A percentile compares a stretch with the other conserved stretches of the same genome.
Conservation (phyloP, 805 yeast species). For the Yamadazyma tumulicola region DNA sequence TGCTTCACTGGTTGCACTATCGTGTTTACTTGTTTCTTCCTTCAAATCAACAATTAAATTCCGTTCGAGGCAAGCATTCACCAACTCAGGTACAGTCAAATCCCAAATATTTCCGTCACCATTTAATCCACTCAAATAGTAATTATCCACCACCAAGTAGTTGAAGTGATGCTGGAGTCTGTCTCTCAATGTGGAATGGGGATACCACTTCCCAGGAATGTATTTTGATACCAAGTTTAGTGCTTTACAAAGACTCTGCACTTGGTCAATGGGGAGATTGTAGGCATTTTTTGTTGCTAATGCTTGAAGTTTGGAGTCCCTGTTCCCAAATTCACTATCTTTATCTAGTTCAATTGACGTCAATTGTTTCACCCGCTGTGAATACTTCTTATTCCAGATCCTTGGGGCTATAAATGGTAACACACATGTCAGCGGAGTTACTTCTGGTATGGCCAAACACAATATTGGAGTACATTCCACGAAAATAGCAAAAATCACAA, state of each 20-base stretch:
- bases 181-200: constrained; percentile 33
- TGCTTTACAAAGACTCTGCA: constrained; percentile 31
- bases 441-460: constrained; percentile 51
- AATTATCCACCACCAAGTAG: constrained; percentile 52
- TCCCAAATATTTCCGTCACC: constrained; percentile 42
- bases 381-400: constrained; percentile 23
- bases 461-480: constrained; percentile 54
- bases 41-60: constrained; percentile 39
- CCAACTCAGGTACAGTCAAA: constrained; percentile 47
- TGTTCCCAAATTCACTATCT: too few species aligned
- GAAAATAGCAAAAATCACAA: constrained; percentile 43
- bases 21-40: constrained; percentile 16
- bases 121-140: constrained; percentile 35
- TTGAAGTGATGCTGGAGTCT: constrained; percentile 37
- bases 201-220: constrained; percentile 36
- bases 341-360: too few species aligned
- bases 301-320: constrained; percentile 7
- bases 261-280: constrained; percentile 37
- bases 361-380: constrained; percentile 10
- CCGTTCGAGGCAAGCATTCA: constrained; percentile 53
- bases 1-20: constrained; percentile 15
- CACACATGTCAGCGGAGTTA: constrained; percentile 58
- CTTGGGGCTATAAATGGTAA: constrained; percentile 45
- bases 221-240: constrained; percentile 39
- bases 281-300: constrained; percentile 45